Evolutionary conservation across 1,284 basidiomycete species (phyloP).

Genomic region (Ustilago curta): DNA sequence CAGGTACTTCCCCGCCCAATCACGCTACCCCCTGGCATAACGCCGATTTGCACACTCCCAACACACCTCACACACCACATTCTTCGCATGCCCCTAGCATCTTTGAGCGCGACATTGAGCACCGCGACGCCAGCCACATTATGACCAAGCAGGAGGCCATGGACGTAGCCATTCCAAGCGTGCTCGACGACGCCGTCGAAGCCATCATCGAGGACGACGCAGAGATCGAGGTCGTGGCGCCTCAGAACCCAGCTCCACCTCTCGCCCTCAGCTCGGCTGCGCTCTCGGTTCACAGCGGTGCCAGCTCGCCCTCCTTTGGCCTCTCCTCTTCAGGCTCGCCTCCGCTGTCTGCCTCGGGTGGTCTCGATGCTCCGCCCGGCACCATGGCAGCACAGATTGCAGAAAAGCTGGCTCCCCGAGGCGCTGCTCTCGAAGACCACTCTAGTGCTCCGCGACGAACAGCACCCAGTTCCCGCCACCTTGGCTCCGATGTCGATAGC

Average conservation of each 20-base stretch:
- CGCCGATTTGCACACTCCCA: constrained; percentile 13
- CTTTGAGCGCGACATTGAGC: constrained; percentile 67
- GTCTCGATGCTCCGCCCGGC: constrained; percentile 57
- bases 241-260: constrained; percentile 52
- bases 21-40: constrained; percentile 15
- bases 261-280: constrained; percentile 55
- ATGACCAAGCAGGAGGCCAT: constrained; percentile 64
- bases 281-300: constrained; percentile 53
- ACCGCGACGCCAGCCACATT: constrained; percentile 58
- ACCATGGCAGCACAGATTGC: constrained; percentile 63
- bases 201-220: constrained; percentile 61
- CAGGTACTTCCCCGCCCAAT: constrained; percentile 31
- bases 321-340: constrained; percentile 50
- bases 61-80: constrained; percentile 23
- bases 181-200: constrained; percentile 66
- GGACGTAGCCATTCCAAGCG: constrained; percentile 64
- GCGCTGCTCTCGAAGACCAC: constrained; percentile 5
- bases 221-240: constrained; percentile 64
- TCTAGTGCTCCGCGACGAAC: constrained; percentile 15
- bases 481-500: constrained; percentile 48
- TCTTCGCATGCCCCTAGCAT: constrained; percentile 50
- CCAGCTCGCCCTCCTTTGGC: constrained; percentile 41
- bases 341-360: constrained; percentile 42
- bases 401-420: constrained; percentile 46
- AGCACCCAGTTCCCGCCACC: constrained; percentile 26